These are phyloP conservation scores for Multifurca ochricompacta DNA, from an alignment of 768 basidiomycete genomes.

Conservation along the genomic window DNA sequence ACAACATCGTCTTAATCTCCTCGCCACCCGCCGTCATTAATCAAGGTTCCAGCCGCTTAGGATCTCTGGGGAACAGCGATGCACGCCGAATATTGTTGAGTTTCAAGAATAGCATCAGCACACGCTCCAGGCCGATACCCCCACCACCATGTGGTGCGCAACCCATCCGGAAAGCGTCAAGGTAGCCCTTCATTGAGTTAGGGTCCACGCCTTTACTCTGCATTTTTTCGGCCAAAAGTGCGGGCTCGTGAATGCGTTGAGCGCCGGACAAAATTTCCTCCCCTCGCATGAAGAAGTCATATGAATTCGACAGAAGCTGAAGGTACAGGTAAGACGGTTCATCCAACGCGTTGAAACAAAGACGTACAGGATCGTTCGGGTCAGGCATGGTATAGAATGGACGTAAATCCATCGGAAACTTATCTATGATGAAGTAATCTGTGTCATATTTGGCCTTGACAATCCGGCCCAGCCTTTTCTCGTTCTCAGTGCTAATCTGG, in stretches of 20 bases:
- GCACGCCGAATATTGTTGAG: conserved; percentile 92
- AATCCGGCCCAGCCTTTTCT: conserved; percentile 84
- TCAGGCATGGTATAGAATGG: conserved; percentile 99
- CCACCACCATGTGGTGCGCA: conserved; percentile 96
- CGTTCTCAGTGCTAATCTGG: conserved; percentile 76
- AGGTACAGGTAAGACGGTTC: neutral
- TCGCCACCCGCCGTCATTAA: neutral
- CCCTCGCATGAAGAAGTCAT: conserved; percentile 99
- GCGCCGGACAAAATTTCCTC: conserved; percentile 98
- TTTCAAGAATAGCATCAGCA: conserved; percentile 96
- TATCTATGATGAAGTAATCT: conserved; percentile 99
- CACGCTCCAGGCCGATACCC: conserved; percentile 91
- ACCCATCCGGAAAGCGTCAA: conserved; percentile 92
- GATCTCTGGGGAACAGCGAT: conserved; percentile 93
- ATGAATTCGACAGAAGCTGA: conserved; percentile 91
- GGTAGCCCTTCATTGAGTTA: conserved; percentile 81
- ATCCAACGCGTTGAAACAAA: neutral
- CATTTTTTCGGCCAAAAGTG: conserved; percentile 79
- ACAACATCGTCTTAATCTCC: too few species aligned
- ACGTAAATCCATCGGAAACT: conserved; percentile 91
- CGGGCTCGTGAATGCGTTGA: conserved; percentile 92
- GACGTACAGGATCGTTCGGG: conserved; percentile 72
- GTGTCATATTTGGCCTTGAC: conserved; percentile 92
- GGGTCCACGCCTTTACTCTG: conserved; percentile 82
- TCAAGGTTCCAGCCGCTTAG: conserved; percentile 86